Base-by-base conservation (phyloP, 2,329 filamentous ascomycete genomes). In the Thermothelomyces thermophilus region DNA sequence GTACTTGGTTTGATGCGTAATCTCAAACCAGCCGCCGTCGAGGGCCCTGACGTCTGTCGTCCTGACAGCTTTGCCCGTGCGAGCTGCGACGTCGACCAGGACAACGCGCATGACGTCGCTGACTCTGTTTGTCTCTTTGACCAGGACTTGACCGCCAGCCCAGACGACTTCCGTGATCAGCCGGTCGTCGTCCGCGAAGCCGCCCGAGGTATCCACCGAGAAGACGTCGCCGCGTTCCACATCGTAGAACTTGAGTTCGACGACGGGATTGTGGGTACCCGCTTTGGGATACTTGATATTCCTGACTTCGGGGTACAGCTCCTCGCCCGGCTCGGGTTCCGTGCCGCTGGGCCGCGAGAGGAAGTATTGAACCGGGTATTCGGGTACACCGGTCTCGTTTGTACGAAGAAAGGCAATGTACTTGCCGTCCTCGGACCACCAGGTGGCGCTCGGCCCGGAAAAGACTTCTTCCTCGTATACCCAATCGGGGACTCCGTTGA, bases 11-110 rank as follows among this genome's bases (percentile, higher is more conserved):
- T 84, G 80, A 60, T 95, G 85, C 1, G 89, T 88, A 36, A 95
- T 88, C 69, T 98, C 93, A 60, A 96, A 91, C 93, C 93, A 98
- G 30, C 93, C 94, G 19, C 90, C 90, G 65, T 98, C 93, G n/a
- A 96, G 74, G 50, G 84, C 76, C 56, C 82, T 80, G 42, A 96
- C 82, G 65, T 98, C 82, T 42, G 87, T 79, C 17, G 83, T 85
- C 56, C 91, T 79, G 41, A 96, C 82, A 0, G 87, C 84, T 66
- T 85, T 86, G 26, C 88, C 90, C 17, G 79, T 82, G 41, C 89
- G 83, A 3, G 75, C 71, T 19, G 73, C 70, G 5, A 93, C 86
- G 63, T 98, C 88, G 48, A 97, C 82, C 5, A 97, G 74, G 6
- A 95, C 82, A 22, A 96, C 83, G 56, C 87, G 89, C 64, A 97